Percentiles rank a stretch among this genome's conserved stretches.
Conservation (phyloP, 805 yeast genomes). For the Pichia rugopelliculosa region DNA sequence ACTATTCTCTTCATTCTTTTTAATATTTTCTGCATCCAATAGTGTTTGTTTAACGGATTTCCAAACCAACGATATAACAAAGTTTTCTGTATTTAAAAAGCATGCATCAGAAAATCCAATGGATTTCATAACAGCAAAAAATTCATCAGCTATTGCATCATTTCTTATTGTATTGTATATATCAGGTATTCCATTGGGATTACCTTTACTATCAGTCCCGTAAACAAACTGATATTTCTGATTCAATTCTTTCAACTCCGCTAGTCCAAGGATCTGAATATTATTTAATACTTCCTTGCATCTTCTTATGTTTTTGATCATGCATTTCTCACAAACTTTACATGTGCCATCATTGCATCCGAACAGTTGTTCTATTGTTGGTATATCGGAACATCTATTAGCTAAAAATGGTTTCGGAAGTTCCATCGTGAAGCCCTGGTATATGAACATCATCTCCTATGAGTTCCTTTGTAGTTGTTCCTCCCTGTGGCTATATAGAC, state of each 20-base stretch:
- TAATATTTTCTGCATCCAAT: not conserved
- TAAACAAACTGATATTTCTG: not conserved
- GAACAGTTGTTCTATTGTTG: not conserved
- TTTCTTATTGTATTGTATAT: not conserved
- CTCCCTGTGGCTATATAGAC: too few species aligned
- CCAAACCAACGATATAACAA: not conserved
- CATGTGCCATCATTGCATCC: slow-evolving; percentile 1
- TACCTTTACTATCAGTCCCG: not conserved
- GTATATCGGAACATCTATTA: not conserved
- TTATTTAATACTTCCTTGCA: not conserved
- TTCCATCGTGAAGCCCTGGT: not conserved
- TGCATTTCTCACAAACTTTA: slow-evolving; percentile 1
- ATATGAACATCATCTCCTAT: not conserved
- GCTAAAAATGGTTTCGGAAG: not conserved
- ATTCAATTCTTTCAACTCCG: not conserved
- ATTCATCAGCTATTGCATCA: not conserved
- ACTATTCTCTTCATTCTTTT: not conserved
- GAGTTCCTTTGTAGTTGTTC: too few species aligned
- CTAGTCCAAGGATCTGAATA: not conserved
- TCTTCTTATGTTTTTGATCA: not conserved
- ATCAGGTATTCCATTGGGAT: not conserved
- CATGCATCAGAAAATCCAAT: not conserved
- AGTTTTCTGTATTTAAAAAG: not conserved
- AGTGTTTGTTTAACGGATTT: not conserved
- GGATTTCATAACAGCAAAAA: not conserved